Evolutionary conservation across 768 basidiomycete genomes (phyloP).

Genomic region (Auricularia sp.): DNA sequence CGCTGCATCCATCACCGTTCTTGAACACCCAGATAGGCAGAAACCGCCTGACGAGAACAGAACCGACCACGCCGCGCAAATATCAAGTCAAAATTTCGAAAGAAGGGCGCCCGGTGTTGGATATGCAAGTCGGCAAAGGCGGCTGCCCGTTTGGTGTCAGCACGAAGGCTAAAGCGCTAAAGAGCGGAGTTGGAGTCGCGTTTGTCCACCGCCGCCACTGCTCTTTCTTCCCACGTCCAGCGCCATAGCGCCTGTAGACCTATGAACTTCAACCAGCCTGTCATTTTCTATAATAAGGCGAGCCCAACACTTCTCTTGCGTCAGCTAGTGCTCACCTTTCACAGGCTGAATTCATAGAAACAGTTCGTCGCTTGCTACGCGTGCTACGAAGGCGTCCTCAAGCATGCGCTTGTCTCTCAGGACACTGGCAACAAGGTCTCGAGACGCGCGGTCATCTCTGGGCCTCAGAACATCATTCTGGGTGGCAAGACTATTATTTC

Average conservation of each 20-base stretch:
- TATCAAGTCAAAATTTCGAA: too few species aligned
- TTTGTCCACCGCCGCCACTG: too few species aligned
- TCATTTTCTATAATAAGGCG: conserved; percentile 62
- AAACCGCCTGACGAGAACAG: too few species aligned
- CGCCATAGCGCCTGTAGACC: not conserved
- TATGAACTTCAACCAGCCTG: conserved; percentile 33
- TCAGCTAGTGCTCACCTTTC: not conserved
- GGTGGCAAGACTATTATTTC: conserved; percentile 96
- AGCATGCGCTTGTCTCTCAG: conserved; percentile 31
- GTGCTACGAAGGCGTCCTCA: not conserved
- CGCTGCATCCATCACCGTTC: too few species aligned
- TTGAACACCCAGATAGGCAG: too few species aligned
- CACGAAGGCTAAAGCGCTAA: too few species aligned
- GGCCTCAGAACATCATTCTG: conserved; percentile 93
- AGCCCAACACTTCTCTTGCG: not conserved
- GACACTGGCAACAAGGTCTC: conserved; percentile 97
- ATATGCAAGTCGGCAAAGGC: too few species aligned
- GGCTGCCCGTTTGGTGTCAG: too few species aligned
- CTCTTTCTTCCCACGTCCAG: too few species aligned
- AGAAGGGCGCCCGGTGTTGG: too few species aligned
- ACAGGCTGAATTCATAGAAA: conserved; percentile 73
- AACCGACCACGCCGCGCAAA: too few species aligned
- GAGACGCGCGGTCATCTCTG: conserved; percentile 79
- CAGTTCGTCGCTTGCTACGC: conserved; percentile 30
- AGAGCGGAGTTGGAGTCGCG: too few species aligned